Conservation (phyloP, 2,329 filamentous ascomycete genomes). For the Setomelanomma holmii region DNA sequence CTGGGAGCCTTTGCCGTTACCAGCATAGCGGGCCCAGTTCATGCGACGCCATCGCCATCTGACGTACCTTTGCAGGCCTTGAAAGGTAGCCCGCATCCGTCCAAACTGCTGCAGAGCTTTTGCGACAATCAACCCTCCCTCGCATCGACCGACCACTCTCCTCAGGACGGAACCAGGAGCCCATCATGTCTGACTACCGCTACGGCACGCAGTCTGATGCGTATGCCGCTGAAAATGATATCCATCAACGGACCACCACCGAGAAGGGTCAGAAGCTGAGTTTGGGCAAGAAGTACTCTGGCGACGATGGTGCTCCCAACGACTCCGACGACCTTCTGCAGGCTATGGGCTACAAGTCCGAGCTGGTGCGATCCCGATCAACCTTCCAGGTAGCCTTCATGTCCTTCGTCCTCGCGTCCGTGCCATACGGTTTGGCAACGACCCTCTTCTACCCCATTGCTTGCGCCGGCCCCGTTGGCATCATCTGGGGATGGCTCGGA, state of each 20-base stretch:
- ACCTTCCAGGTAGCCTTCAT: constrained; percentile 76
- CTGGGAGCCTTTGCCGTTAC: constrained; percentile 20
- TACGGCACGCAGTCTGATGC: constrained; percentile 46
- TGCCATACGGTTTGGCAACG: constrained; percentile 76
- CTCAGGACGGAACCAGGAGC: constrained; percentile 16
- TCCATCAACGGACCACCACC: constrained; percentile 24
- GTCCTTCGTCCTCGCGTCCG: constrained; percentile 77
- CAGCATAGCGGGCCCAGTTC: constrained; percentile 31
- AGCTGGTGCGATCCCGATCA: constrained; percentile 69
- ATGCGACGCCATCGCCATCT: constrained; percentile 23
- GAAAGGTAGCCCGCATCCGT: constrained; percentile 34
- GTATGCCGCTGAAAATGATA: constrained; percentile 40
- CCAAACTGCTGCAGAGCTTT: constrained; percentile 19
- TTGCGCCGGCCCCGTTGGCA: constrained; percentile 70
- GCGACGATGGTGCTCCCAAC: constrained; percentile 32
- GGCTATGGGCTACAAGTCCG: constrained; percentile 70
- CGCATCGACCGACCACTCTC: constrained; percentile 14
- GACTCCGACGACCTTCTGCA: constrained; percentile 69
- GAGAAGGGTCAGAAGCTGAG: constrained; percentile 38
- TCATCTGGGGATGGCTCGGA: constrained; percentile 75
- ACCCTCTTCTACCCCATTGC: constrained; percentile 72
- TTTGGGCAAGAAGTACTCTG: constrained; percentile 24
- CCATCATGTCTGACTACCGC: constrained; percentile 31
- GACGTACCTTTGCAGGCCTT: constrained; percentile 37
- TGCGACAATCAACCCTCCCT: constrained; percentile 21